Percentiles rank a stretch among this genome's conserved stretches.
phyloP scores from a whole-genome alignment of 129 eudicot species.

The Saposhnikovia divaricata region DNA sequence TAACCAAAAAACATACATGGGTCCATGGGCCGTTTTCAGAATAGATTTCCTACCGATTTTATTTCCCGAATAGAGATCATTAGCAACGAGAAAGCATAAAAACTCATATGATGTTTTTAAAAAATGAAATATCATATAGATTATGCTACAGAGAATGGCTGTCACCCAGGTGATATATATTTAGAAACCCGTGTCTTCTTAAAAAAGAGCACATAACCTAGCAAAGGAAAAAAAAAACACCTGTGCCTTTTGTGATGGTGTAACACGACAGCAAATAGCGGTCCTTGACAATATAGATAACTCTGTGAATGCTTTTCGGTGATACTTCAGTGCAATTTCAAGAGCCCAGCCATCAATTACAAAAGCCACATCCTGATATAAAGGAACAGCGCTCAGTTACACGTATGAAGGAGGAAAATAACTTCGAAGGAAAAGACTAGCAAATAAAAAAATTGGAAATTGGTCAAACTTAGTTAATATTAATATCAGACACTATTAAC shows the following conservation, averaged over 20 bases:
- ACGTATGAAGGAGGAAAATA: background rate
- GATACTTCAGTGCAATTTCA: conserved; percentile 80
- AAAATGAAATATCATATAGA: too few relatives aligned
- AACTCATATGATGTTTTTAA: too few relatives aligned
- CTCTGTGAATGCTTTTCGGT: conserved; percentile 85
- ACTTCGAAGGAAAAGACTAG: background rate
- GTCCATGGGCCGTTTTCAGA: background rate
- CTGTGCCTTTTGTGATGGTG: conserved; percentile 99
- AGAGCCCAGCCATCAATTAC: conserved; percentile 99
- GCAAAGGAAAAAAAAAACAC: conserved; percentile 24
- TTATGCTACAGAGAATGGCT: too few relatives aligned
- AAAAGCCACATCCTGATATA: conserved; percentile 91
- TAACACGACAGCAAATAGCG: conserved; percentile 96
- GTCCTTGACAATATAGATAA: conserved; percentile 87
- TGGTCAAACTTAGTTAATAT: background rate
- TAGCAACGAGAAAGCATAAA: too few relatives aligned
- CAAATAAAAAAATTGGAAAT: background rate
- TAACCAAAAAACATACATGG: background rate
- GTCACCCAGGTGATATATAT: too few relatives aligned
- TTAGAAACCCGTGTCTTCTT: background rate
- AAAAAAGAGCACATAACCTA: background rate
- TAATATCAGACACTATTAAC: background rate
- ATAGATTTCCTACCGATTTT: background rate
- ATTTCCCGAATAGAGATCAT: too few relatives aligned
- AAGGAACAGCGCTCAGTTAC: background rate